A percentile compares a stretch with the other conserved stretches of the same genome.
Conservation (phyloP, 805 yeast genomes). For the Metschnikowia amazonensis region DNA sequence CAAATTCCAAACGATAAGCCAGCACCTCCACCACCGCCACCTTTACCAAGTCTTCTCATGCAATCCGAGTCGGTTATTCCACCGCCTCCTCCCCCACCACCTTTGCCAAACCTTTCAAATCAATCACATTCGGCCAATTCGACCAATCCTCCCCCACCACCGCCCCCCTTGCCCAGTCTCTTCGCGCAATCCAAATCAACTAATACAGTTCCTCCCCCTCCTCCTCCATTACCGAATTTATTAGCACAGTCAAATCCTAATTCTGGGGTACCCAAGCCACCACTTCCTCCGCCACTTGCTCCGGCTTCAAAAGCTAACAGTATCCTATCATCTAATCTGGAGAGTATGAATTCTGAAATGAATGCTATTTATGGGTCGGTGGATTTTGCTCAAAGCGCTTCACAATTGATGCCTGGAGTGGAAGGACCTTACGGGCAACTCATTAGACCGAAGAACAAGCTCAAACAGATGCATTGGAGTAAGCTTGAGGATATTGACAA, state of each 20-base stretch:
- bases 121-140: background rate
- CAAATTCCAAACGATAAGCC: background rate
- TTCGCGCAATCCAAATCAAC: no score
- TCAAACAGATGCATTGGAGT: slow-evolving; percentile 97
- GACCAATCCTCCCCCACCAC: slow-evolving; percentile 18
- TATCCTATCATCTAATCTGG: background rate
- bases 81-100: slow-evolving; percentile 16
- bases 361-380: background rate
- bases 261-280: background rate
- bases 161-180: slow-evolving; percentile 17
- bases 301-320: background rate
- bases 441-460: slow-evolving; percentile 61
- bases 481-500: slow-evolving; percentile 77
- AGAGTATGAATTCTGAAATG: background rate
- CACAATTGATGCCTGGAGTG: background rate
- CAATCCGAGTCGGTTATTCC: background rate
- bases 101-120: slow-evolving; percentile 9
- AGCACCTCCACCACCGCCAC: slow-evolving; percentile 12
- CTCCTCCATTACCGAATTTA: slow-evolving; percentile 15
- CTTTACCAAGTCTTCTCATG: slow-evolving; percentile 7
- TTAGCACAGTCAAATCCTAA: background rate
- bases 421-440: background rate
- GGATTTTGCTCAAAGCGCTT: background rate
- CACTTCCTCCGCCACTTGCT: background rate
- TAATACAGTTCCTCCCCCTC: slow-evolving; percentile 23